A percentile compares a stretch with the other conserved stretches of the same genome.
These are phyloP conservation scores for Alternaria burnsii DNA, from an alignment of 2,329 filamentous ascomycete species.

Conservation along the genomic window DNA sequence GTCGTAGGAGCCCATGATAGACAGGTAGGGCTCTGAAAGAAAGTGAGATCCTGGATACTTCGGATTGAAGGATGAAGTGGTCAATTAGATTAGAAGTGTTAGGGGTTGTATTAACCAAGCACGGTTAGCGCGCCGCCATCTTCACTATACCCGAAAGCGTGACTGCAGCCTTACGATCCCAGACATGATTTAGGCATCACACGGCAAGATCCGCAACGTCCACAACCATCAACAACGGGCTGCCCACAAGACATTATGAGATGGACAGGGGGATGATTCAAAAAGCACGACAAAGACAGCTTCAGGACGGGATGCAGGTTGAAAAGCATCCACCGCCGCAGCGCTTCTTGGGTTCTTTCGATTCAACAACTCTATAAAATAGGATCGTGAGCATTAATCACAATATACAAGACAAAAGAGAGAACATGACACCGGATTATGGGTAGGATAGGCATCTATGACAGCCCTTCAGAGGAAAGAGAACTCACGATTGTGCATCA, in stretches of 20 bases:
- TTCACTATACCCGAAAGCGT: neutral
- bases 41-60: neutral
- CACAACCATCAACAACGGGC: neutral
- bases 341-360: slow-evolving; percentile 7
- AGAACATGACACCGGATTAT: neutral
- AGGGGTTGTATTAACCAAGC: neutral
- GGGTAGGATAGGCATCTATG: neutral
- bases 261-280: neutral
- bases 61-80: neutral
- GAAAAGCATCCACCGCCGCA: slow-evolving; percentile 21
- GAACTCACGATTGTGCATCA: slow-evolving; percentile 54
- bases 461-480: neutral
- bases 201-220: neutral
- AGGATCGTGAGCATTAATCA: slow-evolving; percentile 12
- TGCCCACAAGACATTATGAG: neutral
- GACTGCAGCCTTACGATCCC: slow-evolving; percentile 4
- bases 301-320: slow-evolving; percentile 24
- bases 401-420: neutral
- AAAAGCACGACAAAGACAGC: neutral
- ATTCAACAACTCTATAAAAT: slow-evolving; percentile 15
- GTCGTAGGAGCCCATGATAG: slow-evolving; percentile 26
- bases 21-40: neutral
- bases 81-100: neutral
- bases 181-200: slow-evolving; percentile 1
- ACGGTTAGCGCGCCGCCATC: slow-evolving; percentile 5